Evolutionary conservation across 805 yeast species (phyloP), one percentile per base, ranked within the genome.

Genomic region (Candida suzukii): DNA sequence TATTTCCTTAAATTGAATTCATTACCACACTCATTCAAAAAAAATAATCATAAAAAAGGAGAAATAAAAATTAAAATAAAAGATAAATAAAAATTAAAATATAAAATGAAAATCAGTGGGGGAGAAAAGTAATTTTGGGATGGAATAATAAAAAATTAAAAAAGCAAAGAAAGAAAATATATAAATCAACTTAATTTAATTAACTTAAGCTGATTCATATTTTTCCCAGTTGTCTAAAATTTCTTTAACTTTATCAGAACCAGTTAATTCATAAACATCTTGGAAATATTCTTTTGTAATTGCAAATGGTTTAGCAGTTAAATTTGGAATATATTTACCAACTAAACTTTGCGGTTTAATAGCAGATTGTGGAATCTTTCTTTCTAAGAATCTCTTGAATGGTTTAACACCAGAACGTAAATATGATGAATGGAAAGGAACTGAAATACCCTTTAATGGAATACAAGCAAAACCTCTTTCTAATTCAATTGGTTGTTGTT

Each of bases 371-470:
- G 95, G 83, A 58, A 93, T 84, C 78, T 93, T 91, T 83, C 88
- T 93, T 64, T 82, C 81, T 72, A 93, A 76, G 83, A 93, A 93
- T 70, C 88, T 86, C 76, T 91, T 90, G 87, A 93, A 93, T 57
- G 99, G 99, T 70, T 90, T 91, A 46, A 93, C 99, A 70, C 99
- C 99, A 43, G 93, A 86, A 76, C 91, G 84, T 71, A 93, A 76
- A 72, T 95, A 93, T n/a, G 96, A 83, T 24, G 97, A 88, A 71
- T 93, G 99, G 97, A 93, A 93, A 48, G 99, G 99, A 62, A 93
- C 99, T n/a, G 96, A 88, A 52, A 93, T 93, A 56, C 99, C 99
- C 74, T 84, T 88, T 67, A 93, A 78, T 64, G 99, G 99, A 56
- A 93, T 93, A 57, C 93, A 91, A 33, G 99, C 98, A 56, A 87